Conservation (phyloP, 1,284 basidiomycete genomes). For the Phylloporus sp. region DNA sequence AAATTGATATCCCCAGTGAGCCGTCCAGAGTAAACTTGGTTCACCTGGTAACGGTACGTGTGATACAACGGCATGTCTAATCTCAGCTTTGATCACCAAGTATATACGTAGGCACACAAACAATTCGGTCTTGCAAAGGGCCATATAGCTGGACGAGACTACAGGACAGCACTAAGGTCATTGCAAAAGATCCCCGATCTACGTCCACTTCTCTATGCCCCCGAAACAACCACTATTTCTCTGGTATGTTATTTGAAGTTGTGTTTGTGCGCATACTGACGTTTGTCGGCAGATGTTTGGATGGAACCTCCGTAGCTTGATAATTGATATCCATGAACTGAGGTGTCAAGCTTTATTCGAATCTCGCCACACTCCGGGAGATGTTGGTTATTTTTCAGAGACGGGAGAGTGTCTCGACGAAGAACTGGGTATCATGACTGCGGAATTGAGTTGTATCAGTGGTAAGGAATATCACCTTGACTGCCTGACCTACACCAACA, state of each 20-base stretch:
- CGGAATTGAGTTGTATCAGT: constrained; percentile 13
- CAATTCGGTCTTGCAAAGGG: neutral
- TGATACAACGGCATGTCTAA: neutral
- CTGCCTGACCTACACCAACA: neutral
- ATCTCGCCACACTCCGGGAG: neutral
- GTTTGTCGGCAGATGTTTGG: constrained; percentile 16
- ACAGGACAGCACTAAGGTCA: neutral
- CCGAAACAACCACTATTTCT: neutral
- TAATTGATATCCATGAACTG: constrained; percentile 12
- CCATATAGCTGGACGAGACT: neutral
- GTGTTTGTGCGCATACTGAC: neutral
- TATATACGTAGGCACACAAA: constrained; percentile 4
- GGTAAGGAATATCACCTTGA: constrained; percentile 6
- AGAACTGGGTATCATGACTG: constrained; percentile 3
- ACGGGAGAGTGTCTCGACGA: constrained; percentile 3
- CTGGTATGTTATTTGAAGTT: constrained; percentile 5
- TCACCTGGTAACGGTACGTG: constrained; percentile 9
- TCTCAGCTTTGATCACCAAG: neutral
- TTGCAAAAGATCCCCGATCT: constrained; percentile 8
- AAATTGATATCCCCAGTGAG: neutral
- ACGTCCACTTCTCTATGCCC: constrained; percentile 11
- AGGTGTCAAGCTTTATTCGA: constrained; percentile 15
- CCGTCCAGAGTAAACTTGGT: neutral
- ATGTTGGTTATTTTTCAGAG: neutral
- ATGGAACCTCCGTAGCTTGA: constrained; percentile 9